Conservation (phyloP, 2,329 filamentous ascomycete species). For the Fusarium siculi region DNA sequence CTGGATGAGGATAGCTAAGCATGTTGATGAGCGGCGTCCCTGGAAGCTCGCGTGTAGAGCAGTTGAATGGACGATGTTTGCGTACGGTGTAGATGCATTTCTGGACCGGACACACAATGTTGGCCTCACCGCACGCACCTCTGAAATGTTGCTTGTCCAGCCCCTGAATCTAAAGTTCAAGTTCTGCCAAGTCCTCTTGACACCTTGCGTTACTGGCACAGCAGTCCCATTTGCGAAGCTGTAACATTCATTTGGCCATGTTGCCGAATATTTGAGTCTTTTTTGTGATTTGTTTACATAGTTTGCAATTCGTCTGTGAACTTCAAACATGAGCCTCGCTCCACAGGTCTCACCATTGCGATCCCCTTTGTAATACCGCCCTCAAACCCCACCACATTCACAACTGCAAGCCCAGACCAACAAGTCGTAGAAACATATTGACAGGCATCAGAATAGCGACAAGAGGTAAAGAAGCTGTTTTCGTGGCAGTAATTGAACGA, state of each 20-base stretch:
- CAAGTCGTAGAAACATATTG: background rate
- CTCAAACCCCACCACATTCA: background rate
- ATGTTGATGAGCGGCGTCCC: background rate
- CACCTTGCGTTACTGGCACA: background rate
- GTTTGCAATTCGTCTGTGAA: background rate
- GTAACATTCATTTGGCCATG: background rate
- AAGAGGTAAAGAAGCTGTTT: background rate
- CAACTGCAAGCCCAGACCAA: background rate
- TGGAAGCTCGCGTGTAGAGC: background rate
- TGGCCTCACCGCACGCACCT: rapidly evolving
- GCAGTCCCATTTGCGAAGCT: background rate
- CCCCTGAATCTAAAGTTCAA: background rate
- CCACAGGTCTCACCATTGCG: background rate
- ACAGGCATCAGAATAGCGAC: background rate
- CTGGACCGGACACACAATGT: rapidly evolving
- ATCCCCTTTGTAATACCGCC: background rate
- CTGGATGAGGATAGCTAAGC: background rate
- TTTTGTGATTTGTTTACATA: background rate
- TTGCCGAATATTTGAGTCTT: rapidly evolving
- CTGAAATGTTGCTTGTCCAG: background rate
- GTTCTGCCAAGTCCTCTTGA: background rate
- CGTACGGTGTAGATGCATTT: background rate
- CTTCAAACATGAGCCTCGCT: background rate
- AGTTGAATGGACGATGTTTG: background rate
- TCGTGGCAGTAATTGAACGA: rapidly evolving